Conservation (phyloP, 331 rosid species). For the Quercus phellos region DNA sequence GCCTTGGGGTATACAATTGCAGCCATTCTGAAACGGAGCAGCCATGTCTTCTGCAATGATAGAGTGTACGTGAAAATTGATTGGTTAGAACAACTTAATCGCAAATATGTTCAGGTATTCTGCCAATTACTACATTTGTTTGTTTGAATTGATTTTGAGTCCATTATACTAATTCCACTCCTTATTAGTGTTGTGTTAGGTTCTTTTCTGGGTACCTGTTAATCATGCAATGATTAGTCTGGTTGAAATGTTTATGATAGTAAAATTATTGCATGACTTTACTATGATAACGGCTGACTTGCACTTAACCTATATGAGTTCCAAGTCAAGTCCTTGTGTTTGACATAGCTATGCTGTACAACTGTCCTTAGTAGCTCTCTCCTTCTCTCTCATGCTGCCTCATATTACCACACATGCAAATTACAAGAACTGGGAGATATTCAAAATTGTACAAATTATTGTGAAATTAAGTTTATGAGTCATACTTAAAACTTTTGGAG, state of each 20-base stretch:
- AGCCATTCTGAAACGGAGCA: constrained; percentile 84
- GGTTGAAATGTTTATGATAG: background rate
- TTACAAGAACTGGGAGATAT: too few relatives aligned
- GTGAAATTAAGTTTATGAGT: too few relatives aligned
- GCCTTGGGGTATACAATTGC: constrained; percentile 99
- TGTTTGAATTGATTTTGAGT: background rate
- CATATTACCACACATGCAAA: too few relatives aligned
- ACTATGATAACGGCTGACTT: background rate
- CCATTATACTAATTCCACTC: background rate
- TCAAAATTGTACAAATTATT: background rate
- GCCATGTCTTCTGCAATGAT: constrained; percentile 74
- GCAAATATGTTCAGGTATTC: constrained; percentile 83
- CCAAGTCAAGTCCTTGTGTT: background rate
- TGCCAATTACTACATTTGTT: constrained; percentile 6
- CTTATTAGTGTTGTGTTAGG: background rate
- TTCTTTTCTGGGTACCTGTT: background rate
- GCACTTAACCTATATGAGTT: background rate
- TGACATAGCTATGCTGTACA: background rate
- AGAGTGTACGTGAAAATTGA: constrained; percentile 80
- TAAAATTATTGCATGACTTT: background rate
- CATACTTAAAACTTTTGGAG: too few relatives aligned
- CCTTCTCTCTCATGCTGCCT: background rate
- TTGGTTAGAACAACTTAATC: constrained; percentile 95
- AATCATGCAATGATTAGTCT: background rate
- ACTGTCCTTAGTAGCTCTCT: background rate